Evolutionary conservation across 129 eudicot genomes (phyloP).

Genomic region (Flaveria bidentis): DNA sequence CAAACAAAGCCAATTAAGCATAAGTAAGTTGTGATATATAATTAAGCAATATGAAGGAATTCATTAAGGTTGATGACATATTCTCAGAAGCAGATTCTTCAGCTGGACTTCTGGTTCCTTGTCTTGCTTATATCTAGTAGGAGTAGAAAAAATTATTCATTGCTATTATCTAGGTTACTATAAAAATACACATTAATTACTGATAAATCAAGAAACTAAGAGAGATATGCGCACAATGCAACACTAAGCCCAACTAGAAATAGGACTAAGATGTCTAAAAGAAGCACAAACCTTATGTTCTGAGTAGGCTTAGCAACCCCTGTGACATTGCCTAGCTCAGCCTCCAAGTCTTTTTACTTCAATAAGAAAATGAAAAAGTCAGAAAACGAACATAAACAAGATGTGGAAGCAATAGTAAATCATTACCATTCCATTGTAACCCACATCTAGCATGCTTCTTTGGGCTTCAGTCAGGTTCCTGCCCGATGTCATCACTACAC

Average conservation of each 20-base stretch:
- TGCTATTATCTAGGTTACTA: neutral
- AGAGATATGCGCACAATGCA: neutral
- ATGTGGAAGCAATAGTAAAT: neutral
- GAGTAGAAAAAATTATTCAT: neutral
- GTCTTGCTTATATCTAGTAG: no score
- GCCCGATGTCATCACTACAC: no score
- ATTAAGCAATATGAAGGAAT: conserved; percentile 2
- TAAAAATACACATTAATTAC: neutral
- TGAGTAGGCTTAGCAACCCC: conserved; percentile 88
- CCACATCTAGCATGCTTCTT: no score
- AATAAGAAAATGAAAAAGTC: neutral
- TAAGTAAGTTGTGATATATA: neutral
- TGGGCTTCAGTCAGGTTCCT: no score
- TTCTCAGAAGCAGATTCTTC: conserved; percentile 81
- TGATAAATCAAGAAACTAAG: neutral
- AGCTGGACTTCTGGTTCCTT: conserved; percentile 81
- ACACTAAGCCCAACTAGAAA: neutral
- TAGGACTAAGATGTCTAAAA: neutral
- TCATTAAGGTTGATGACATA: conserved; percentile 36
- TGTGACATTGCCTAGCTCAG: conserved; percentile 82
- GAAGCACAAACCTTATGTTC: conserved; percentile 68
- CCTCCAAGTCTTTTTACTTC: conserved; percentile 99
- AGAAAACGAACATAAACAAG: neutral
- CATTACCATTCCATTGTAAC: no score
- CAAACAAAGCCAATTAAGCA: neutral